Evolutionary conservation across 2,329 filamentous ascomycete genomes (phyloP), one percentile per base, ranked within the genome.

Genomic region (Colletotrichum chlorophyti): DNA sequence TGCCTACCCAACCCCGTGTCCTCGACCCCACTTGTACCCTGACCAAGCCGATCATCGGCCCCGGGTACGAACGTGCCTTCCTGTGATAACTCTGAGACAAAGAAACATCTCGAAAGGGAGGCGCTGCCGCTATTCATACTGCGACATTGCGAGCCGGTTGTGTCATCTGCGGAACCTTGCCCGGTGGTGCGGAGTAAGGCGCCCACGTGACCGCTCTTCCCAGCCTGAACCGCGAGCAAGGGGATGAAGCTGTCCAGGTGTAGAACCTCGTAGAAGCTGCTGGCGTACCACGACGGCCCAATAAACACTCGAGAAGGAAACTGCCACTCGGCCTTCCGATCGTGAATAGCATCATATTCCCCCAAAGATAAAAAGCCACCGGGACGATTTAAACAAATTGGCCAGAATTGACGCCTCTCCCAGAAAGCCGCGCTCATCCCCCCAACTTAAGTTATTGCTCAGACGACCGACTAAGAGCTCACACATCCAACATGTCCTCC

Each of bases 111-210:
- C 21, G 24, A 29, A 27, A 34, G 40, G 32, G 24, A 23, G 17
- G 15, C 7, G 14, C n/a, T 23, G 24, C 40, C n/a, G 27, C 17
- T 19, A 6, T 15, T 6, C 40, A 45, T 29, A 24, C 43, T 54
- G 31, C 52, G 37, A 43, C 55, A 58, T 24, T 19, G 27, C 35
- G 9, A 40, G 46, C 32, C 24, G 38, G 14, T 43, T 21, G 19
- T 46, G 31, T 34, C 31, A 19, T 43, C 43, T 55, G n/a, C n/a
- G 57, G 57, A 59, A 51, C 43, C 57, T 59, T 51, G 51, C 31
- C 17, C 35, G 29, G 26, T 21, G 26, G 53, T 55, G 57, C 51
- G 51, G 57, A 57, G 57, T 49, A 59, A n/a, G 17, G 6, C 10
- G 27, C 14, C 57, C 57, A 59, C 57, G 57, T 59, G 57, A 59